Conservation (phyloP, 148 eudicot genomes). For the Tetragonia tetragonoides region DNA sequence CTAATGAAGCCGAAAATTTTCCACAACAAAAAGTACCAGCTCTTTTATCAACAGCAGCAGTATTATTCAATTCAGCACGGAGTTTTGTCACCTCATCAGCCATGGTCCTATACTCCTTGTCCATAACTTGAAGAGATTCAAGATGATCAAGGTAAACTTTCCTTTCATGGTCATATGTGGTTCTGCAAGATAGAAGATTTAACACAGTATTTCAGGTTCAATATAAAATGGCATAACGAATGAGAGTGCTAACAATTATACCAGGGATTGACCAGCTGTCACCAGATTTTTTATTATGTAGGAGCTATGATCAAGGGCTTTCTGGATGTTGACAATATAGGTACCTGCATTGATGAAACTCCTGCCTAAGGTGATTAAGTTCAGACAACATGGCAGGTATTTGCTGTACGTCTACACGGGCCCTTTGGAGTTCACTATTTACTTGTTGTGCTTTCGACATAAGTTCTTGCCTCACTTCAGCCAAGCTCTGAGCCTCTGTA, state of each 20-base stretch:
- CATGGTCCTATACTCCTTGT: constrained; percentile 86
- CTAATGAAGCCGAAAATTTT: background rate
- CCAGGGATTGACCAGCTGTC: constrained; percentile 2
- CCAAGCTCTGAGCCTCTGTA: constrained; percentile 75
- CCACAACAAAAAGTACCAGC: constrained; percentile 43
- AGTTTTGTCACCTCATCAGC: constrained; percentile 91
- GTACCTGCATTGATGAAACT: constrained; percentile 92
- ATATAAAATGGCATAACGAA: background rate
- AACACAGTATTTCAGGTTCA: constrained; percentile 1
- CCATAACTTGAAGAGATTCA: constrained; percentile 97
- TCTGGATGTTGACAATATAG: background rate
- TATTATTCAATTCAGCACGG: constrained; percentile 64
- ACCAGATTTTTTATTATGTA: background rate
- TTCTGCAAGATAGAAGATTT: constrained; percentile 44
- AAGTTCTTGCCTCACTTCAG: constrained; percentile 78
- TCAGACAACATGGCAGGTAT: constrained; percentile 75
- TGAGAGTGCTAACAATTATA: background rate
- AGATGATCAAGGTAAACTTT: constrained; percentile 84
- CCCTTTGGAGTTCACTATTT: constrained; percentile 66
- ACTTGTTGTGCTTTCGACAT: constrained; percentile 61
- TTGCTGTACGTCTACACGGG: constrained; percentile 63
- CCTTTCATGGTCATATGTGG: constrained; percentile 91
- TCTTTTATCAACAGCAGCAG: constrained; percentile 56
- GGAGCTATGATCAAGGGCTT: background rate
- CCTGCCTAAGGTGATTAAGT: constrained; percentile 76